phyloP scores from a whole-genome alignment of 2,329 filamentous ascomycete species.

The Trichoderma koningiopsis region DNA sequence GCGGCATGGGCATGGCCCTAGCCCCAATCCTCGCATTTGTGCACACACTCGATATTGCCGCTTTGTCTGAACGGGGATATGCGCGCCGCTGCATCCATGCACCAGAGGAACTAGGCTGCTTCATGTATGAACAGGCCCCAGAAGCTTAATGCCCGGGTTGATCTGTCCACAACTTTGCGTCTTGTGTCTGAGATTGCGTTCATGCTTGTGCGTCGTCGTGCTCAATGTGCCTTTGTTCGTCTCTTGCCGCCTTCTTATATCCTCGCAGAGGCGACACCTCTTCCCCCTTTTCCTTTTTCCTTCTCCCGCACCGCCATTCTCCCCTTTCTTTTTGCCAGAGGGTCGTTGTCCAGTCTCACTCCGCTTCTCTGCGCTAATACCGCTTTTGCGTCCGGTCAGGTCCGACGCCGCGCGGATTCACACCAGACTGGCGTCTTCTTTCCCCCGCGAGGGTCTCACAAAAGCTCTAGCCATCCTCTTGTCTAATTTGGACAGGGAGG shows the following conservation, averaged over 20 bases:
- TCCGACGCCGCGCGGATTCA: conserved; percentile 3
- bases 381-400: conserved; percentile 3
- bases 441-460: conserved; percentile 14
- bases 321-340: conserved; percentile 6
- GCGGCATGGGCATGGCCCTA: neutral
- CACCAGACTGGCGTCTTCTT: neutral
- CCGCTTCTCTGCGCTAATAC: conserved; percentile 14
- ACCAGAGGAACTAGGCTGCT: conserved; percentile 4
- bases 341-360: conserved; percentile 9
- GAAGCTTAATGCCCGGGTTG: conserved; percentile 23
- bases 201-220: conserved; percentile 8
- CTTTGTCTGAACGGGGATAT: neutral
- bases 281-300: neutral
- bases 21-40: conserved; percentile 4
- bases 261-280: neutral
- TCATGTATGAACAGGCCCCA: conserved; percentile 12
- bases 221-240: neutral
- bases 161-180: conserved; percentile 1
- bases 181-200: conserved; percentile 5
- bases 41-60: conserved; percentile 2
- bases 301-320: conserved; percentile 3
- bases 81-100: conserved; percentile 20
- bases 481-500: conserved; percentile 3
- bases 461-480: conserved; percentile 4
- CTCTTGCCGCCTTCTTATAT: neutral